Evolutionary conservation across 306 rosid genomes (phyloP), one percentile per base, ranked within the genome.

Genomic region (Fragaria nilgerrensis): DNA sequence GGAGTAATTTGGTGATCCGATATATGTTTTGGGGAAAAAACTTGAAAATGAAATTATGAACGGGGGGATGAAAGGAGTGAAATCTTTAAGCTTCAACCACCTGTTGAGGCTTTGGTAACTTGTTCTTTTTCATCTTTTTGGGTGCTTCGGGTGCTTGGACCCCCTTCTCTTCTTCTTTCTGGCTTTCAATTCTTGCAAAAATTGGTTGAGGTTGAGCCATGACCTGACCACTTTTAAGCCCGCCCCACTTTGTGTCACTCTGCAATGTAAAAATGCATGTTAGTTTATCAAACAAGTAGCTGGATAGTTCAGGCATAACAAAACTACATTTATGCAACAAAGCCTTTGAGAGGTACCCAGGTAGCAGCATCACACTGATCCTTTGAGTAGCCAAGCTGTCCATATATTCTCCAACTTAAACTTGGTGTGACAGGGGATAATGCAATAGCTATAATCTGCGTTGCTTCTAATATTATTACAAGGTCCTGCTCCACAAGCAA

Each of bases 161-260:
- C 52, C 70, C 83, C 49, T 80, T 83, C 62, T 65, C 86, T 22
- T 25, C 77, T 63, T 86, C 97, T 36, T 81, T 78, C 83, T 43
- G 85, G 77, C 72, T 87, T 86, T 92, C 97, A 87, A 95, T 90
- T 89, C 90, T 86, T 7, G 88, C 92, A 84, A 95, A 92, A 44
- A 92, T 77, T 27, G 97, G 98, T 58, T 87, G 80, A 37, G 98
- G 97, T 75, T 86, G 85, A 76, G 91, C 93, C 97, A 90, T 88
- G 53, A 92, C 89, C 80, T 89, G 95, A 47, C 96, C 98, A 70
- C 89, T 87, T 82, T 83, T 89, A 34, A 95, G 89, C 62, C 93
- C 97, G 48, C 98, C 98, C 98, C 98, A 95, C 74, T 74, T 45
- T 68, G 96, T 92, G 83, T 90, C 97, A 14, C 81, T 79, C 98